Evolutionary conservation across 1,139 yeast genomes (phyloP).

Genomic region (Meyerozyma elateridarum): DNA sequence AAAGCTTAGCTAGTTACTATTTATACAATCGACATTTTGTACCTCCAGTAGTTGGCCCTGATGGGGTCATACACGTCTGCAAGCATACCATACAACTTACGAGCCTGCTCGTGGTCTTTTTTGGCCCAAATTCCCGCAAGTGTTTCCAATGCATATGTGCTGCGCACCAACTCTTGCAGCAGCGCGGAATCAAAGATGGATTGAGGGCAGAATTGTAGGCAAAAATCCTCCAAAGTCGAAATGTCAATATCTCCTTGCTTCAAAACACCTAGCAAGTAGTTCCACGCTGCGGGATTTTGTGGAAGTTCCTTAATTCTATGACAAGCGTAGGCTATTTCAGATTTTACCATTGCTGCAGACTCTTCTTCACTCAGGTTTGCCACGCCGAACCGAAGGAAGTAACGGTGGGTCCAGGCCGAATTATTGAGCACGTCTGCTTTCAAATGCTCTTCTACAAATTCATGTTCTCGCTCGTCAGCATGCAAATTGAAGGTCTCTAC

Average conservation of each 20-base stretch:
- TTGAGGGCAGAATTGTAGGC: slow-evolving; percentile 31
- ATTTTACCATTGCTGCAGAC: slow-evolving; percentile 12
- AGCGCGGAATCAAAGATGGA: too few species aligned
- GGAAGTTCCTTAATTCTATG: slow-evolving; percentile 55
- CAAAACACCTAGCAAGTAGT: slow-evolving; percentile 63
- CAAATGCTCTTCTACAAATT: slow-evolving; percentile 47
- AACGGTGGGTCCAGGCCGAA: slow-evolving; percentile 92
- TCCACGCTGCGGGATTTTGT: slow-evolving; percentile 87
- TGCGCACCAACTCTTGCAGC: slow-evolving; percentile 30
- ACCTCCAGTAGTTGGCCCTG: slow-evolving; percentile 62
- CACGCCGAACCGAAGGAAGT: slow-evolving; percentile 46
- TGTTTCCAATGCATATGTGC: slow-evolving; percentile 65
- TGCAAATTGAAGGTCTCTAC: slow-evolving; percentile 50
- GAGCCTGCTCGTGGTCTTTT: slow-evolving; percentile 28
- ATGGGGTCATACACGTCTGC: slow-evolving; percentile 59
- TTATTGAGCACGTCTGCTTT: slow-evolving; percentile 73
- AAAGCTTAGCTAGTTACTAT: too few species aligned
- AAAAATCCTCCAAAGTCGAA: slow-evolving; percentile 39
- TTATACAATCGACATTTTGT: too few species aligned
- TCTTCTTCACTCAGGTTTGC: slow-evolving; percentile 7
- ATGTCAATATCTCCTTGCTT: slow-evolving; percentile 27
- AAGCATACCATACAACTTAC: slow-evolving; percentile 43
- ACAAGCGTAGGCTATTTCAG: slow-evolving; percentile 44
- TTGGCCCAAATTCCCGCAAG: slow-evolving; percentile 48
- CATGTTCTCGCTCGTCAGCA: slow-evolving; percentile 44